These are phyloP conservation scores for Chloris gayana DNA, from an alignment of 176 grass and related monocot genomes.

Conservation along the genomic window DNA sequence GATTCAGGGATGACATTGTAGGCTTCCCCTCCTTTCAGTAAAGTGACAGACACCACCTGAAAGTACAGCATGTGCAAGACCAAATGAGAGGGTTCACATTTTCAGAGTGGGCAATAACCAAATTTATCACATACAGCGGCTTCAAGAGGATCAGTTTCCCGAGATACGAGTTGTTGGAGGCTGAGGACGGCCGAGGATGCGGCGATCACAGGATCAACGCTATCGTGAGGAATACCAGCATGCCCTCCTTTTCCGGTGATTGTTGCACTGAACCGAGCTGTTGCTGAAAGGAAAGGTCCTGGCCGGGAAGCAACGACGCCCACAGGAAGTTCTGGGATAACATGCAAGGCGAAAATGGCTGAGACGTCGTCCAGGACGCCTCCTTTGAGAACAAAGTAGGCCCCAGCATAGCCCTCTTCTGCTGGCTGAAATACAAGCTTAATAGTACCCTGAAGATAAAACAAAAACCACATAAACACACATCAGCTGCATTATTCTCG, in stretches of 20 bases:
- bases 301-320: constrained; percentile 38
- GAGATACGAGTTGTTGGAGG: constrained; percentile 51
- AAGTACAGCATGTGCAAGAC: neutral
- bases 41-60: constrained; percentile 68
- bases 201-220: constrained; percentile 47
- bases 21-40: constrained; percentile 58
- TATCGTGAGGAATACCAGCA: constrained; percentile 39
- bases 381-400: constrained; percentile 37
- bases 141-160: constrained; percentile 48
- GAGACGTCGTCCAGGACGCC: constrained; percentile 30
- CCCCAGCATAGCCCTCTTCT: constrained; percentile 51
- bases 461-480: neutral
- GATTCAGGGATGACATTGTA: constrained; percentile 75
- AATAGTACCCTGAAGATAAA: constrained; percentile 43
- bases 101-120: neutral
- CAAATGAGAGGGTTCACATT: neutral
- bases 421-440: constrained; percentile 69
- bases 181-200: constrained; percentile 40
- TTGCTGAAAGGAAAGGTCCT: constrained; percentile 33
- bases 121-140: neutral
- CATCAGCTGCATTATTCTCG: no score
- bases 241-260: constrained; percentile 54
- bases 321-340: constrained; percentile 1
- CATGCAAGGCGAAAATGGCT: constrained; percentile 56
- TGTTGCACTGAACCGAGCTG: constrained; percentile 23